Percentiles rank a stretch among this genome's conserved stretches.
These are phyloP conservation scores for Spergularia bocconei DNA, from an alignment of 148 eudicot species.

Conservation along the genomic window DNA sequence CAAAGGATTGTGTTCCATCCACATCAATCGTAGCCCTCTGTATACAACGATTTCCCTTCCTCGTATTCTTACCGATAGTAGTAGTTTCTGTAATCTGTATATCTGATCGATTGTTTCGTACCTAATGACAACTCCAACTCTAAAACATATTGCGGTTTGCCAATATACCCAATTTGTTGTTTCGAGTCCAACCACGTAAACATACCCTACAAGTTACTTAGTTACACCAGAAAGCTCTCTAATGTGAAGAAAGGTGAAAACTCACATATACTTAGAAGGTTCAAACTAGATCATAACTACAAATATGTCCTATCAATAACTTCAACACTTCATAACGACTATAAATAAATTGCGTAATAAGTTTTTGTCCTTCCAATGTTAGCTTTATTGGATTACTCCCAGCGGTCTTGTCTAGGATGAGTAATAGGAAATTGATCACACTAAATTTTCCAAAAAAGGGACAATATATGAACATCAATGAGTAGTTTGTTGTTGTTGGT, in stretches of 20 bases:
- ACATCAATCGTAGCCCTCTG: constrained; percentile 48
- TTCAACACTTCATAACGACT: constrained; percentile 30
- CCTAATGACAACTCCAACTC: too few relatives aligned
- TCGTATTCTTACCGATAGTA: too few relatives aligned
- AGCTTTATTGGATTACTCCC: constrained; percentile 27
- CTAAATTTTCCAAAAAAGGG: too few relatives aligned
- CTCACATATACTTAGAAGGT: constrained; percentile 36
- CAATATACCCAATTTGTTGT: too few relatives aligned
- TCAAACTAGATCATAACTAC: constrained; percentile 34
- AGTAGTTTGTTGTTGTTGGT: too few relatives aligned
- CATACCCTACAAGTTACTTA: constrained; percentile 34
- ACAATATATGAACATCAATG: too few relatives aligned
- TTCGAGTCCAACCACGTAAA: constrained; percentile 35
- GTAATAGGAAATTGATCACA: constrained; percentile 39
- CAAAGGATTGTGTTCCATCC: constrained; percentile 52
- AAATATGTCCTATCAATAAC: constrained; percentile 36
- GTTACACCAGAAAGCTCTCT: constrained; percentile 43
- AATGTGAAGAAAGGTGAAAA: constrained; percentile 47
- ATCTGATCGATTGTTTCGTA: constrained; percentile 59
- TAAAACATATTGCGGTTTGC: too few relatives aligned
- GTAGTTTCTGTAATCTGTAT: constrained; percentile 2
- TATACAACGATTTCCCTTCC: too few relatives aligned
- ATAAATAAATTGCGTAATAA: constrained; percentile 47
- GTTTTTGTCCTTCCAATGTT: constrained; percentile 46
- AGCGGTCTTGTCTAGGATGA: constrained; percentile 51